Conservation (phyloP, 305 asterid genomes). For the Ajuga reptans region DNA sequence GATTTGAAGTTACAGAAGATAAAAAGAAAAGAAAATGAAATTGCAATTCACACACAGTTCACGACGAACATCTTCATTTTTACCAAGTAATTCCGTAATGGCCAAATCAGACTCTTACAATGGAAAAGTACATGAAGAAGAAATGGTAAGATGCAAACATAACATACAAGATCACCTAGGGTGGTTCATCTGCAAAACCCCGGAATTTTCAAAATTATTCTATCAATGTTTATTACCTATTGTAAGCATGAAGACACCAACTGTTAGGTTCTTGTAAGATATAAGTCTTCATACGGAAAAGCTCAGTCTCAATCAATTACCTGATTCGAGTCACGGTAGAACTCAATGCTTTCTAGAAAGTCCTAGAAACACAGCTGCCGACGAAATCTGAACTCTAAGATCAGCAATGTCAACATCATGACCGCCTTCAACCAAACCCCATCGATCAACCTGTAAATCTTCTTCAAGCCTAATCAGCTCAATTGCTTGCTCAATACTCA, state of each 20-base stretch:
- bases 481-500: slow-evolving; percentile 68
- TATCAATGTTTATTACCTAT: slow-evolving; percentile 9
- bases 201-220: not conserved
- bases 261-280: not conserved
- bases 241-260: not conserved
- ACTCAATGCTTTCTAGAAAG: slow-evolving; percentile 50
- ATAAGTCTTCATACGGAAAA: not conserved
- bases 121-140: not conserved
- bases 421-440: slow-evolving; percentile 99
- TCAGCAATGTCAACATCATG: slow-evolving; percentile 94
- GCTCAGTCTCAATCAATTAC: slow-evolving; percentile 17
- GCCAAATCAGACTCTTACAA: not conserved
- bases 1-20: too few relatives aligned
- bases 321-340: slow-evolving; percentile 18
- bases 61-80: not conserved
- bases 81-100: not conserved
- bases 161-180: slow-evolving; percentile 14
- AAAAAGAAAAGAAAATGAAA: not conserved
- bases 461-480: slow-evolving; percentile 88
- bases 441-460: slow-evolving; percentile 78
- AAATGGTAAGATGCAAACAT: not conserved
- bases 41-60: not conserved
- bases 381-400: slow-evolving; percentile 73
- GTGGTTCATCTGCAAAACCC: slow-evolving; percentile 6
- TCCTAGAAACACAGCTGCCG: slow-evolving; percentile 77